Conservation (phyloP, 768 basidiomycete species). For the Hypholoma sublateritium region DNA sequence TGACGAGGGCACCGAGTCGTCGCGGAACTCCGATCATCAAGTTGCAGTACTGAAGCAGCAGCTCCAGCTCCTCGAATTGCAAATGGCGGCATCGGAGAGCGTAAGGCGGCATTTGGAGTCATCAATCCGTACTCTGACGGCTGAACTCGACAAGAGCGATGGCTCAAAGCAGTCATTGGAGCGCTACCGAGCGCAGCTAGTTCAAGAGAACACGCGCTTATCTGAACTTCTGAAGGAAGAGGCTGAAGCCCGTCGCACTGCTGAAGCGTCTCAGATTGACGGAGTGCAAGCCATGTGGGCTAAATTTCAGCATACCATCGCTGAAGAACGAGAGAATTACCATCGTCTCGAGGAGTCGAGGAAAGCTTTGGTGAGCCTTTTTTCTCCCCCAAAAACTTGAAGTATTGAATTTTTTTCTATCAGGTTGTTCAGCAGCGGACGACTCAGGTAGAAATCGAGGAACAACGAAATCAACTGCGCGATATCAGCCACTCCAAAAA, state of each 20-base stretch:
- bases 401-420: neutral
- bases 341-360: slow-evolving; percentile 66
- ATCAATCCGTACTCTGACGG: slow-evolving; percentile 57
- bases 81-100: slow-evolving; percentile 67
- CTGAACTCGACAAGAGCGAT: slow-evolving; percentile 62
- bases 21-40: slow-evolving; percentile 37
- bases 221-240: slow-evolving; percentile 61
- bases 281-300: slow-evolving; percentile 67
- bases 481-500: slow-evolving; percentile 59
- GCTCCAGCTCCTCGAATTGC: slow-evolving; percentile 65
- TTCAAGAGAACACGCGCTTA: slow-evolving; percentile 56
- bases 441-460: slow-evolving; percentile 64
- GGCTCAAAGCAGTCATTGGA: slow-evolving; percentile 66
- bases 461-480: slow-evolving; percentile 58
- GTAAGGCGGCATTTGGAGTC: slow-evolving; percentile 64
- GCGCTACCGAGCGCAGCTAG: slow-evolving; percentile 51
- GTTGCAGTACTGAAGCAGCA: slow-evolving; percentile 58
- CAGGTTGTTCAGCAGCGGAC: slow-evolving; percentile 69
- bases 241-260: slow-evolving; percentile 57
- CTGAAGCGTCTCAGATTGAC: slow-evolving; percentile 62
- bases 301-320: slow-evolving; percentile 60
- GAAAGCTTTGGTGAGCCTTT: slow-evolving; percentile 57
- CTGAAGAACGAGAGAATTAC: slow-evolving; percentile 62
- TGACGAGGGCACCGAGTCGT: slow-evolving; percentile 13
- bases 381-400: neutral